A percentile compares a stretch with the other conserved stretches of the same genome.
Conservation (phyloP, 2,329 filamentous ascomycete species). For the Ophiostoma angusticollis region DNA sequence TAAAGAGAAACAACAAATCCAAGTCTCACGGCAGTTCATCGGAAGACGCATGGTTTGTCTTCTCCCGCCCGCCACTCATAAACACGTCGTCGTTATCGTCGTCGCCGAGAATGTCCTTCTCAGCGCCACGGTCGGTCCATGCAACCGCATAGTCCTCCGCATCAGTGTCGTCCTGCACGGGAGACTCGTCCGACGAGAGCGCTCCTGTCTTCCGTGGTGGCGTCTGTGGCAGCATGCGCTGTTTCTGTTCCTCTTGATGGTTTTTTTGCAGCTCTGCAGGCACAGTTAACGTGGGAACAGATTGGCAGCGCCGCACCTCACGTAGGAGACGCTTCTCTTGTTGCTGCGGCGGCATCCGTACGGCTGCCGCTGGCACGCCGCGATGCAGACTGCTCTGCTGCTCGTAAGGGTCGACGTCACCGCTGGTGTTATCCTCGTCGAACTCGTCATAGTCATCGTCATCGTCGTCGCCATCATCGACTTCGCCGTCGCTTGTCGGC, state of each 20-base stretch:
- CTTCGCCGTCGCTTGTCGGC: no score
- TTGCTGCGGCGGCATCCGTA: background rate
- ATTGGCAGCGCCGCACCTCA: constrained; percentile 3
- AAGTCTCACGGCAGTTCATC: no score
- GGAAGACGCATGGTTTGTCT: no score
- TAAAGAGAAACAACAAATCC: no score
- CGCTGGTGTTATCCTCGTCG: constrained; percentile 1
- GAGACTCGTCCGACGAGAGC: background rate
- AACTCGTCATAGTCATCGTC: constrained; percentile 1
- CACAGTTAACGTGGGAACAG: background rate
- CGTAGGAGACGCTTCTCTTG: background rate
- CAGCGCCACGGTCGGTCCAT: background rate
- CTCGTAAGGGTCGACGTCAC: constrained; percentile 1
- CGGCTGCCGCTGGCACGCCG: no score
- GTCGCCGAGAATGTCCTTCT: background rate
- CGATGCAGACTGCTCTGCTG: background rate
- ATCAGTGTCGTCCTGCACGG: constrained; percentile 4
- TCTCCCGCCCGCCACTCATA: background rate
- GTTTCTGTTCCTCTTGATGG: background rate
- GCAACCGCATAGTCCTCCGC: constrained; percentile 1
- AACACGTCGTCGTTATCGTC: constrained; percentile 5
- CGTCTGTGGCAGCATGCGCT: background rate
- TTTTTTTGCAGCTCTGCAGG: background rate
- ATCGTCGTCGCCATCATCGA: background rate
- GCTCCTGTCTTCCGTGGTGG: background rate